A percentile compares a stretch with the other conserved stretches of the same genome.
These are phyloP conservation scores for Blastomyces percursus DNA, from an alignment of 2,329 filamentous ascomycete genomes.

Conservation along the genomic window DNA sequence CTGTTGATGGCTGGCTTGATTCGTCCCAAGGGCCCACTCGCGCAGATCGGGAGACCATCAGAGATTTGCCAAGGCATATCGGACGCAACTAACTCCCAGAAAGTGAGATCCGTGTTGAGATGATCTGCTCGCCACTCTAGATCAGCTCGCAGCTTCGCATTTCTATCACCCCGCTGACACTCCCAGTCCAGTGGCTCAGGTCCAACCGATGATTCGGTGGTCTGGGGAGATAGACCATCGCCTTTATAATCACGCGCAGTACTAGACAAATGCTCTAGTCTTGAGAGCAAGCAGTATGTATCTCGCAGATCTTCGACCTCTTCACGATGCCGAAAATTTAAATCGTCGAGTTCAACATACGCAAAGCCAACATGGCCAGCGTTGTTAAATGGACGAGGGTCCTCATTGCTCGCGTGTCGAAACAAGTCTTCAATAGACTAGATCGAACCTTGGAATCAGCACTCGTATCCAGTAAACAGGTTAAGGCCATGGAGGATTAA, in stretches of 20 bases:
- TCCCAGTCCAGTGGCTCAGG: background rate
- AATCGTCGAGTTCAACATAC: constrained; percentile 1
- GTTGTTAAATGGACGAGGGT: constrained; percentile 1
- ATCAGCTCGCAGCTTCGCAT: background rate
- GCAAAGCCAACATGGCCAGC: constrained; percentile 2
- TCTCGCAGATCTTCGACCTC: constrained; percentile 4
- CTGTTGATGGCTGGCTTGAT: constrained; percentile 2
- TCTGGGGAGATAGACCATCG: background rate
- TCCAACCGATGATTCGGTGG: background rate
- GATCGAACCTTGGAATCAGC: background rate
- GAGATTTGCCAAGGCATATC: constrained; percentile 4
- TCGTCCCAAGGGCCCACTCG: constrained; percentile 1
- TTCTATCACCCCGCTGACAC: constrained; percentile 4
- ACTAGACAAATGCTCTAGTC: background rate
- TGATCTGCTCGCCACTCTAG: constrained; percentile 5
- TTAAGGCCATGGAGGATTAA: background rate
- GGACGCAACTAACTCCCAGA: constrained; percentile 3
- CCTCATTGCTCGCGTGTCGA: background rate
- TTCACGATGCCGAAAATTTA: constrained; percentile 4
- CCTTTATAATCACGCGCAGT: background rate
- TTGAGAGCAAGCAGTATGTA: constrained; percentile 4
- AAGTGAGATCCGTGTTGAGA: constrained; percentile 2
- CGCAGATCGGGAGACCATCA: constrained; percentile 2
- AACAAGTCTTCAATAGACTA: constrained; percentile 5
- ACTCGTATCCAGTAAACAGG: background rate